These are phyloP conservation scores for Gossypium longicalyx DNA, from an alignment of 345 rosid genomes.

Conservation along the genomic window DNA sequence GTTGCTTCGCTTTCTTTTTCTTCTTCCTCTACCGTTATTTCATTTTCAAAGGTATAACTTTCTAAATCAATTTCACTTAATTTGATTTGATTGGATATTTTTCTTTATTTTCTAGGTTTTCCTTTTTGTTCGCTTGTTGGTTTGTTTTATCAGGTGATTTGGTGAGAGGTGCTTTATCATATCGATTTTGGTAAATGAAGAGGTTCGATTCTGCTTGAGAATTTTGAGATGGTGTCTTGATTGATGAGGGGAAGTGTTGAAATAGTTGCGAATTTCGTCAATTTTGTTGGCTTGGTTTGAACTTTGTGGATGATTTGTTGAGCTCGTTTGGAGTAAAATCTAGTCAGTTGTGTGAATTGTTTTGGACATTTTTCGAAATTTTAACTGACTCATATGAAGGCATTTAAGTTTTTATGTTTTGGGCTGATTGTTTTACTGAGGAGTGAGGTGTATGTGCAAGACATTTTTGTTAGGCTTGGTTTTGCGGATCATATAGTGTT, in stretches of 20 bases:
- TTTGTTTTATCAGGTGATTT: neutral
- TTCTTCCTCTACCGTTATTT: constrained; percentile 41
- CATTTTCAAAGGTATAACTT: constrained; percentile 51
- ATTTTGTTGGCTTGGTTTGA: neutral
- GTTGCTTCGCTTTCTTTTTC: constrained; percentile 36
- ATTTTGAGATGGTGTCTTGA: neutral
- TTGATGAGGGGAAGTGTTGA: neutral
- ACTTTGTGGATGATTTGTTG: neutral
- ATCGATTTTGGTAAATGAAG: neutral
- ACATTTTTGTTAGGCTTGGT: neutral
- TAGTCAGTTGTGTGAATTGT: neutral
- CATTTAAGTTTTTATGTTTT: neutral
- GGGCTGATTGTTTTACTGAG: constrained; percentile 1
- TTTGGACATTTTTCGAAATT: neutral
- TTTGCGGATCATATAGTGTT: neutral
- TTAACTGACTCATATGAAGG: neutral
- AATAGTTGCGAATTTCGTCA: neutral
- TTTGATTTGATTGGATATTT: neutral
- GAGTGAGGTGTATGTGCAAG: neutral
- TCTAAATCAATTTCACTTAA: neutral
- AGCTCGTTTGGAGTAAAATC: neutral
- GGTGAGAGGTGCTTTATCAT: neutral
- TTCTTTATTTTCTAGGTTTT: neutral
- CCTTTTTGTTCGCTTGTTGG: neutral
- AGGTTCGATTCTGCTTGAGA: neutral